phyloP scores from a whole-genome alignment of 2,329 filamentous ascomycete species.

The Didymella pinodella region DNA sequence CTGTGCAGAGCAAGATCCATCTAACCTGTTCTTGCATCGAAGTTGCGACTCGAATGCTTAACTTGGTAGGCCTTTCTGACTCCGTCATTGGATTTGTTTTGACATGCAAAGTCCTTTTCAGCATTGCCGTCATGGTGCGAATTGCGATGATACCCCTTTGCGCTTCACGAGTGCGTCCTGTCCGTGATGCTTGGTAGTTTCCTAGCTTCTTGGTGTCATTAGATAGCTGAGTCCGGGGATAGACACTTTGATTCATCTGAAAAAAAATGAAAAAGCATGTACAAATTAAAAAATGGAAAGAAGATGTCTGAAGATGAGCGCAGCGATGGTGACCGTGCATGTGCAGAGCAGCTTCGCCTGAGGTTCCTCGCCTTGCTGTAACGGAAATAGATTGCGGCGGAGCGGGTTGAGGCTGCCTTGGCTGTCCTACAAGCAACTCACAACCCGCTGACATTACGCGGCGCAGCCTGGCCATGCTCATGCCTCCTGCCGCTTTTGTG shows the following conservation, averaged over 20 bases:
- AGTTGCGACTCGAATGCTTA: slow-evolving; percentile 20
- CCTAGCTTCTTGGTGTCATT: slow-evolving; percentile 21
- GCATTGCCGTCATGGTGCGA: slow-evolving; percentile 25
- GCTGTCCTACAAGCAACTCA: slow-evolving; percentile 23
- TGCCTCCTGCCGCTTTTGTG: slow-evolving; percentile 36
- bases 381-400: slow-evolving; percentile 28
- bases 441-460: slow-evolving; percentile 21
- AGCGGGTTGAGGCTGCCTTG: slow-evolving; percentile 36
- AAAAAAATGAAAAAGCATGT: slow-evolving; percentile 24
- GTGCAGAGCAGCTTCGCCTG: neutral
- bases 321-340: slow-evolving; percentile 1
- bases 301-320: neutral
- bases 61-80: slow-evolving; percentile 32
- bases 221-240: slow-evolving; percentile 12
- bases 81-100: slow-evolving; percentile 6
- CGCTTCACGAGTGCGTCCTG: slow-evolving; percentile 19
- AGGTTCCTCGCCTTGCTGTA: neutral
- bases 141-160: slow-evolving; percentile 40
- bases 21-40: slow-evolving; percentile 28
- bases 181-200: slow-evolving; percentile 18
- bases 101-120: slow-evolving; percentile 15
- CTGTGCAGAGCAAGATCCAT: slow-evolving; percentile 12
- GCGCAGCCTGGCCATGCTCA: slow-evolving; percentile 31
- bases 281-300: slow-evolving; percentile 25
- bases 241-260: neutral